Base-by-base conservation (phyloP, 1,139 yeast genomes). In the Arxiozyma slooffiae region DNA sequence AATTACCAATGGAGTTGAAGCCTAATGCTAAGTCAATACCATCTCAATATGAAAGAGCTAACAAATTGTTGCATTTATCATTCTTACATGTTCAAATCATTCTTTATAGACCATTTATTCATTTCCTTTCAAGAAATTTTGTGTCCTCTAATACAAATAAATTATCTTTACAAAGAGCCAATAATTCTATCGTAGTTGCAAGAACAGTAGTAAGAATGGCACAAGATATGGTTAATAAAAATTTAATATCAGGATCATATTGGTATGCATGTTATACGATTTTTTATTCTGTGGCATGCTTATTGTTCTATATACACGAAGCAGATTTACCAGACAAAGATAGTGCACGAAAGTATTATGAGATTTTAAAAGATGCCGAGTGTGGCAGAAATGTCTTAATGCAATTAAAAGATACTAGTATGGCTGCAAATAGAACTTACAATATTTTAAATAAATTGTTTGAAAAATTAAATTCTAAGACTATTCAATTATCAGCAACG, bases 241-340 rank as follows among this genome's bases (percentile, higher is more conserved):
- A 84, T 54, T 75, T 87, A 62, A 72, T 89, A 51, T 80, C 85
- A 54, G 96, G 96, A 1, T 86, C 96, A 2, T 89, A 89, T 66
- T 88, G 96, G 96, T 89, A 88, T 64, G 83, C 94, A 17, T 84
- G 85, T 67, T 89, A 89, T 66, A 87, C 96, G 0, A 84, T 89
- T n/a, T 89, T 89, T 66, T 89, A 87, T 64, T 82, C 95, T 3
- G 89, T 89, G 50, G 95, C 96, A 0, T 86, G 95, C 59, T 73
- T 89, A 60, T 81, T 87, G 9, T 89, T 85, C 62, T 89, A 87
- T 63, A 85, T 82, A 53, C 96, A 87, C 66, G 94, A 85, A 61
- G 81, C 80, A 20, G 57, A 60, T 8, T 77, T 81, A 23, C 64
- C 69, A 24, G 74, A 82, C 58, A 85, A 84, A 52, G 82, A 80